Evolutionary conservation across 2,329 filamentous ascomycete species (phyloP).

Genomic region (Fusarium mangiferae): DNA sequence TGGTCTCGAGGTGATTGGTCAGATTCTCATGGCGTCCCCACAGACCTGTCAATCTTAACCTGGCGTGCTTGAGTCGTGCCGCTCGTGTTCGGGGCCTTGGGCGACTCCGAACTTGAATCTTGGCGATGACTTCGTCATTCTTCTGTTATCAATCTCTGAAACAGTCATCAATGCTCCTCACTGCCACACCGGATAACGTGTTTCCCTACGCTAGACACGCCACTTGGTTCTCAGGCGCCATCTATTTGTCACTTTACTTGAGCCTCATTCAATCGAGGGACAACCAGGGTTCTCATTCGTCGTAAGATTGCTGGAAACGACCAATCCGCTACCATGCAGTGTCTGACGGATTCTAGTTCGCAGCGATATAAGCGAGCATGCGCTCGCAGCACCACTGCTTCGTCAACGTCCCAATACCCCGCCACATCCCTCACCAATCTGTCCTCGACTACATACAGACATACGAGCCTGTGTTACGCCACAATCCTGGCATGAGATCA

Average conservation of each 20-base stretch:
- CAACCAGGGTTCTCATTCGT: not conserved
- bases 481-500: conserved; percentile 51
- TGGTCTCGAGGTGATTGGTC: accelerated
- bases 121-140: not conserved
- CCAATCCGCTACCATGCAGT: not conserved
- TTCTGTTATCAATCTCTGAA: not conserved
- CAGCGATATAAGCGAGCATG: conserved; percentile 41
- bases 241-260: not conserved
- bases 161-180: too few species aligned
- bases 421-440: conserved; percentile 46
- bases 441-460: conserved; percentile 53
- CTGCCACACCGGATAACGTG: too few species aligned
- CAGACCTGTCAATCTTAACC: not conserved
- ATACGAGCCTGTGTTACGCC: conserved; percentile 53
- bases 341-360: not conserved
- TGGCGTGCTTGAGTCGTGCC: not conserved
- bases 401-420: conserved; percentile 54
- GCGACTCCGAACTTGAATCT: not conserved
- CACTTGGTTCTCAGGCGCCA: not conserved
- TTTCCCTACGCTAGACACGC: accelerated
- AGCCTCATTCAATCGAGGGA: not conserved
- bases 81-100: not conserved
- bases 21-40: not conserved
- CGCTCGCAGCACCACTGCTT: conserved; percentile 46
- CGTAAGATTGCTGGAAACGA: not conserved